Percentiles rank a stretch among this genome's conserved stretches.
phyloP scores from a whole-genome alignment of 2,329 filamentous ascomycete species.

The Ophiostoma sp. region DNA sequence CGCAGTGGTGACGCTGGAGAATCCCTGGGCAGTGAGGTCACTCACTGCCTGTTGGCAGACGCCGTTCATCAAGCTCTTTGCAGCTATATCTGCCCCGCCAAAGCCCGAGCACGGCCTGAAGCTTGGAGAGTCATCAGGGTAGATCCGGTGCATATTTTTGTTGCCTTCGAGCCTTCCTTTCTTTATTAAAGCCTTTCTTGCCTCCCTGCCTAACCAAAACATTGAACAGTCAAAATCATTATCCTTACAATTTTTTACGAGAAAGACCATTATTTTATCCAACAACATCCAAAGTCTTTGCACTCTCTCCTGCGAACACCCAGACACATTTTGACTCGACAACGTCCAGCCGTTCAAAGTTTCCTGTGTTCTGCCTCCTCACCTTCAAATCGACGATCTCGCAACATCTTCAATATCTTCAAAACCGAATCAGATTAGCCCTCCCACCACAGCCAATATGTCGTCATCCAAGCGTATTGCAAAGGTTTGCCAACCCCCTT shows the following conservation, averaged over 20 bases:
- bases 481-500: conserved; percentile 23
- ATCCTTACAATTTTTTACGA: background rate
- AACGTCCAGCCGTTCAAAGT: background rate
- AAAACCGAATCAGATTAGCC: background rate
- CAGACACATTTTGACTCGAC: background rate
- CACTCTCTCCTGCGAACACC: background rate
- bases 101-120: background rate
- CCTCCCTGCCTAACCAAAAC: background rate
- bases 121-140: background rate
- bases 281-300: background rate
- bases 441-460: conserved; percentile 32
- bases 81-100: conserved; percentile 11
- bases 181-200: background rate
- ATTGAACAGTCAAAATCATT: background rate
- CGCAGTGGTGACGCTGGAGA: background rate
- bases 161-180: background rate
- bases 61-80: background rate
- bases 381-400: conserved; percentile 34
- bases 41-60: background rate
- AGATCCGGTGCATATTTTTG: background rate
- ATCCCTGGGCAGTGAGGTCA: background rate
- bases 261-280: background rate
- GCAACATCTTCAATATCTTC: conserved; percentile 26
- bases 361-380: background rate
- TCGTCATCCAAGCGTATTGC: conserved; percentile 39